Percentiles rank a stretch among this genome's conserved stretches.
Evolutionary conservation across 2,329 filamentous ascomycete species (phyloP).

Genomic region (Penicillium aurantiogriseum): DNA sequence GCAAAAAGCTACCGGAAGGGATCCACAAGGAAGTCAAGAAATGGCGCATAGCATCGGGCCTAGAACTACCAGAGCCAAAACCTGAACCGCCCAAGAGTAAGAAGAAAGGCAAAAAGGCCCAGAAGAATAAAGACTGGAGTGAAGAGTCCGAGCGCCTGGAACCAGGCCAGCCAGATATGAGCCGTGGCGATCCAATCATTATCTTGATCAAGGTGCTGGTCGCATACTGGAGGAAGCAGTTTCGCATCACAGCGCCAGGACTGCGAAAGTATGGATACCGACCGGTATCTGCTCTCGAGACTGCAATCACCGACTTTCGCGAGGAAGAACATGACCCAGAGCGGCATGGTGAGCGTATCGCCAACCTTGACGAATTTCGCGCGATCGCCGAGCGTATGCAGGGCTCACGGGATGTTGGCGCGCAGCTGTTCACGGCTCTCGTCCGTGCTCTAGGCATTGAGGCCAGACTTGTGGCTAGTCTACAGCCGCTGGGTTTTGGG

Average conservation of each 20-base stretch:
- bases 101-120: slow-evolving; percentile 43
- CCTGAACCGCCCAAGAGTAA: slow-evolving; percentile 42
- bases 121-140: slow-evolving; percentile 65
- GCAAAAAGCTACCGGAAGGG: slow-evolving; percentile 67
- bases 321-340: slow-evolving; percentile 61
- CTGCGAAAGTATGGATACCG: slow-evolving; percentile 90
- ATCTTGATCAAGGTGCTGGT: slow-evolving; percentile 72
- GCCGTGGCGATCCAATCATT: slow-evolving; percentile 77
- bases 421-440: slow-evolving; percentile 85
- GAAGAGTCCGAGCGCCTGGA: slow-evolving; percentile 67
- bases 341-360: slow-evolving; percentile 73
- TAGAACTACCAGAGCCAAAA: slow-evolving; percentile 50
- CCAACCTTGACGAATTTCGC: slow-evolving; percentile 66
- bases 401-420: slow-evolving; percentile 83
- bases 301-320: slow-evolving; percentile 69
- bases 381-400: slow-evolving; percentile 65
- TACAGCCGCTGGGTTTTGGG: slow-evolving; percentile 85
- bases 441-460: slow-evolving; percentile 78
- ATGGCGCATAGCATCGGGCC: slow-evolving; percentile 68
- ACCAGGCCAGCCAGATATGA: slow-evolving; percentile 70
- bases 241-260: slow-evolving; percentile 72
- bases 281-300: slow-evolving; percentile 69
- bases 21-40: slow-evolving; percentile 71
- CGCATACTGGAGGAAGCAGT: slow-evolving; percentile 85
- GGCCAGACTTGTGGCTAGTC: slow-evolving; percentile 74